Evolutionary conservation across 176 grass and related monocot species (phyloP).

Genomic region (Oryza rufipogon): DNA sequence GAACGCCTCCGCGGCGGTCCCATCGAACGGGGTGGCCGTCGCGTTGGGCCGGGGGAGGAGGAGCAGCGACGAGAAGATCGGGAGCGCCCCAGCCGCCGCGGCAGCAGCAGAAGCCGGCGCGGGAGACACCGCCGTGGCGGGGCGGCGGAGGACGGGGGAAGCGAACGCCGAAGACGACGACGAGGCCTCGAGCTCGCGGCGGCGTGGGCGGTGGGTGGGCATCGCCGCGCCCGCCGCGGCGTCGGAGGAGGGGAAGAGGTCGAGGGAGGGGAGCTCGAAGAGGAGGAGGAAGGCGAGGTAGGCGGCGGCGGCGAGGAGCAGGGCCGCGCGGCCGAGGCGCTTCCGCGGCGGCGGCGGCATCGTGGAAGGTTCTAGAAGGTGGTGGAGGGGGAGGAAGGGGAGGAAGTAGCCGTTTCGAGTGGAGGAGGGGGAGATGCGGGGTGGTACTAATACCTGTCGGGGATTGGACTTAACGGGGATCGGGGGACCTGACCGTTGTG

Average conservation of each 20-base stretch:
- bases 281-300: slow-evolving; percentile 54
- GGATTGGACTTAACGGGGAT: not conserved
- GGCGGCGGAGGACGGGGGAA: slow-evolving; percentile 30
- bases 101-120: not conserved
- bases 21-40: slow-evolving; percentile 42
- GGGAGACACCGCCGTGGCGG: slow-evolving; percentile 20
- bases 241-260: not conserved
- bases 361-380: slow-evolving; percentile 33
- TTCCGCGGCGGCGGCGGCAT: slow-evolving; percentile 36
- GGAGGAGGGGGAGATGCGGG: not conserved
- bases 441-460: slow-evolving; percentile 26
- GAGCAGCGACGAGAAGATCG: slow-evolving; percentile 56
- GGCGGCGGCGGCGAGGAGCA: not conserved
- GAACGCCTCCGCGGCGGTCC: slow-evolving; percentile 42
- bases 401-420: slow-evolving; percentile 45
- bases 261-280: slow-evolving; percentile 44
- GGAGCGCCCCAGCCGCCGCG: not conserved
- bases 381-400: not conserved
- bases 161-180: slow-evolving; percentile 4
- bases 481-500: slow-evolving; percentile 41
- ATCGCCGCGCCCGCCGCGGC: not conserved
- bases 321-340: slow-evolving; percentile 28
- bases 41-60: slow-evolving; percentile 47
- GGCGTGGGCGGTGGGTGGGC: slow-evolving; percentile 46
- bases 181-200: slow-evolving; percentile 44